These are phyloP conservation scores for Ephemerocybe angulata DNA, from an alignment of 768 basidiomycete genomes.

Conservation along the genomic window DNA sequence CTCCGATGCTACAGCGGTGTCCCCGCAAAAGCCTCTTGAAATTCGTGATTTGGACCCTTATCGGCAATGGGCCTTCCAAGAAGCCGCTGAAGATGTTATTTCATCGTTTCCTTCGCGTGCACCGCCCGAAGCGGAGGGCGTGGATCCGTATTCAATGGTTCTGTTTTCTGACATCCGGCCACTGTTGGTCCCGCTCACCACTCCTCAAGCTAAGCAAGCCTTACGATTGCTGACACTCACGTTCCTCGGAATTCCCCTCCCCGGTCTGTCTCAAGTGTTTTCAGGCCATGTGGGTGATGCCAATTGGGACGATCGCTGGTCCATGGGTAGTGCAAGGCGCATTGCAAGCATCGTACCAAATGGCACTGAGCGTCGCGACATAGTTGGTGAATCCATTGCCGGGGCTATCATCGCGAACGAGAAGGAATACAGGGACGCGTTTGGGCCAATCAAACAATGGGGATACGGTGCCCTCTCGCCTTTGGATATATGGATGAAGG, in stretches of 20 bases:
- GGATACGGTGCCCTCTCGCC: slow-evolving; percentile 47
- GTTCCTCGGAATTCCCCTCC: slow-evolving; percentile 66
- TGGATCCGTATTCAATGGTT: slow-evolving; percentile 71
- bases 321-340: slow-evolving; percentile 36
- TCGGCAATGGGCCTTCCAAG: slow-evolving; percentile 59
- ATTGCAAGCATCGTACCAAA: slow-evolving; percentile 55
- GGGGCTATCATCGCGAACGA: slow-evolving; percentile 68
- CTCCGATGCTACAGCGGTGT: background rate
- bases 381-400: slow-evolving; percentile 58
- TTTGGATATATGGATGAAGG: slow-evolving; percentile 40
- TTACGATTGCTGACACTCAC: slow-evolving; percentile 72
- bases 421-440: slow-evolving; percentile 53
- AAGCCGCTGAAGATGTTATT: slow-evolving; percentile 45
- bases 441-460: slow-evolving; percentile 73
- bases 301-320: slow-evolving; percentile 72
- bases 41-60: slow-evolving; percentile 55
- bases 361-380: slow-evolving; percentile 22
- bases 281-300: slow-evolving; percentile 21
- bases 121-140: slow-evolving; percentile 40
- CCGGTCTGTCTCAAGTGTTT: slow-evolving; percentile 52
- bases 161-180: slow-evolving; percentile 70
- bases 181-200: slow-evolving; percentile 47
- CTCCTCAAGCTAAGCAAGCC: slow-evolving; percentile 43
- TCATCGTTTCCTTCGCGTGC: slow-evolving; percentile 52
- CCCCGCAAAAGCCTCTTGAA: slow-evolving; percentile 8